Evolutionary conservation across 257 asterid species (phyloP).

Genomic region (Ajuga chamaepitys): DNA sequence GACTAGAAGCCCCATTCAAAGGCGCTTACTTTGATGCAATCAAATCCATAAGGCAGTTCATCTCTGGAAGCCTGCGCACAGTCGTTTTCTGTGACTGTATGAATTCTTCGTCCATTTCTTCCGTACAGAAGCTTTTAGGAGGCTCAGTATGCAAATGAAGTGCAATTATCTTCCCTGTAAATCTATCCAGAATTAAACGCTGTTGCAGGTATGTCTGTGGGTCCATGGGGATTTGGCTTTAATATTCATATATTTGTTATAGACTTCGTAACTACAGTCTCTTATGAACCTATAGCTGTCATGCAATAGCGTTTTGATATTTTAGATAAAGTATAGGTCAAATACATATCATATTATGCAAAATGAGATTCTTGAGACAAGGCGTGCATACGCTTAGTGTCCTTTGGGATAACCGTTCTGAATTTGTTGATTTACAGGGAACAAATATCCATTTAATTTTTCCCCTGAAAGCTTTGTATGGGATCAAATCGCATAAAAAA

Average conservation of each 20-base stretch:
- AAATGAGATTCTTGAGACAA: background rate
- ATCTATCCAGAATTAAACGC: slow-evolving; percentile 11
- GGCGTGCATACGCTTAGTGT: background rate
- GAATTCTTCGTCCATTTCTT: slow-evolving; percentile 24
- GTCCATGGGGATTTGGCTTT: background rate
- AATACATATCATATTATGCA: background rate
- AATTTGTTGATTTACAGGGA: background rate
- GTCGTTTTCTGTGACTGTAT: slow-evolving; percentile 51
- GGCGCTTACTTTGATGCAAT: slow-evolving; percentile 37
- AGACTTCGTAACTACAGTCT: background rate
- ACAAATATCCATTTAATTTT: background rate
- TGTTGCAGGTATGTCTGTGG: slow-evolving; percentile 8
- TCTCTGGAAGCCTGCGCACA: slow-evolving; percentile 49
- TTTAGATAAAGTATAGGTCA: too few species aligned
- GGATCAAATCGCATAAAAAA: background rate
- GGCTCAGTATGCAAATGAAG: slow-evolving; percentile 27
- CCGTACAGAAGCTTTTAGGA: slow-evolving; percentile 29
- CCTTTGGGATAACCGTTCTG: background rate
- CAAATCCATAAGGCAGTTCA: slow-evolving; percentile 41
- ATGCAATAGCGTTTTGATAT: too few species aligned
- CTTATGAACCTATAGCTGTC: background rate
- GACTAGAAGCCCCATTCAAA: slow-evolving; percentile 34
- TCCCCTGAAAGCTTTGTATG: background rate
- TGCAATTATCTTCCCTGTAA: slow-evolving; percentile 4
- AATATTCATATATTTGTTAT: background rate